Conservation (phyloP, 495 filamentous ascomycete genomes). For the Hypoxylon fragiforme region DNA sequence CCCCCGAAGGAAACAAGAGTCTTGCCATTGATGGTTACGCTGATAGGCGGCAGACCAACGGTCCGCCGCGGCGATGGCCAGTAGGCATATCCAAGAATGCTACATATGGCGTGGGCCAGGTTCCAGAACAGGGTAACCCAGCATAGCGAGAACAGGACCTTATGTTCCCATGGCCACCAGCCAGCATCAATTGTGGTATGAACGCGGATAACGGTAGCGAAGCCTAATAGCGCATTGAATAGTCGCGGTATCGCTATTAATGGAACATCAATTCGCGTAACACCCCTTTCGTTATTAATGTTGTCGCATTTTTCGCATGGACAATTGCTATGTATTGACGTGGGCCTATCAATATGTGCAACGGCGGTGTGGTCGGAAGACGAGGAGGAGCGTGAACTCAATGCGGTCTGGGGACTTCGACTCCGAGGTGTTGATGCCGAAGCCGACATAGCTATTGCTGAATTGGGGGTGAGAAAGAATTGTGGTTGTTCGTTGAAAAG, state of each 20-base stretch:
- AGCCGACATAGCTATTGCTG: slow-evolving; percentile 17
- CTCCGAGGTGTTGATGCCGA: slow-evolving; percentile 29
- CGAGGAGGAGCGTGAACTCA: slow-evolving; percentile 23
- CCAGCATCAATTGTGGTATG: slow-evolving; percentile 36
- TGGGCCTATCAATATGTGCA: slow-evolving; percentile 5
- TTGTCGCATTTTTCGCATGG: slow-evolving; percentile 32
- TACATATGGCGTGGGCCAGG: slow-evolving; percentile 23
- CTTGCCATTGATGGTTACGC: slow-evolving; percentile 23
- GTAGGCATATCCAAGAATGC: slow-evolving; percentile 31
- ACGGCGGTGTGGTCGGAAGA: slow-evolving; percentile 14
- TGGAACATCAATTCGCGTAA: slow-evolving; percentile 32
- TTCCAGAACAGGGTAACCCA: slow-evolving; percentile 35
- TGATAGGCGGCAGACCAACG: slow-evolving; percentile 30
- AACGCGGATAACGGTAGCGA: slow-evolving; percentile 30
- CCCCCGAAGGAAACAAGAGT: slow-evolving; percentile 33
- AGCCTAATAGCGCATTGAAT: slow-evolving; percentile 26
- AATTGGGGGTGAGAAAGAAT: too few species aligned
- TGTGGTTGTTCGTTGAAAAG: too few species aligned
- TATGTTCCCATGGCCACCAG: slow-evolving; percentile 39
- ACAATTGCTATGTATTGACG: slow-evolving; percentile 21
- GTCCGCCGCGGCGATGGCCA: slow-evolving; percentile 35
- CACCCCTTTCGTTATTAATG: slow-evolving; percentile 7
- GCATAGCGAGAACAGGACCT: slow-evolving; percentile 33
- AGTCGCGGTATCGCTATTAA: slow-evolving; percentile 33
- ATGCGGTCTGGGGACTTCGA: slow-evolving; percentile 29